Evolutionary conservation across 2,329 filamentous ascomycete species (phyloP).

Genomic region (Alternaria arbusti): DNA sequence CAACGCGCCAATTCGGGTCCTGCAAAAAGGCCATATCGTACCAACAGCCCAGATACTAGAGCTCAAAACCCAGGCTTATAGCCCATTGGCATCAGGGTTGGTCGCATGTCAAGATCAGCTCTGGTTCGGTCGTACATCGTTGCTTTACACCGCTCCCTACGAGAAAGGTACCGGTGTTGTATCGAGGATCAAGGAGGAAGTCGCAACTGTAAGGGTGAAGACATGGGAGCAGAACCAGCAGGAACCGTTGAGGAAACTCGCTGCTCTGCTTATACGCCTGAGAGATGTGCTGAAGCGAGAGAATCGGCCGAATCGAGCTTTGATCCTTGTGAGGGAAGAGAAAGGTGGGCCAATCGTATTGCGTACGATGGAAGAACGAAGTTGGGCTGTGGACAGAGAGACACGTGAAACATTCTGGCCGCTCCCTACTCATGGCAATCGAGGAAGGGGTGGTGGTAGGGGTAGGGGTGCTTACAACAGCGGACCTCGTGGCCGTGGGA

Average conservation of each 20-base stretch:
- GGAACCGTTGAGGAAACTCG: conserved; percentile 29
- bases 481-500: neutral
- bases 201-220: conserved; percentile 21
- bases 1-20: conserved; percentile 23
- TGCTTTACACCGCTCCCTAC: conserved; percentile 32
- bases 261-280: conserved; percentile 21
- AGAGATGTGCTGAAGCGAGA: conserved; percentile 18
- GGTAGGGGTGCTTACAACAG: neutral
- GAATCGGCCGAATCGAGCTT: conserved; percentile 17
- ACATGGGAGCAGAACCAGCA: conserved; percentile 34
- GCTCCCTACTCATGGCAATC: neutral
- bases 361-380: conserved; percentile 21
- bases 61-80: conserved; percentile 31
- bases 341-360: conserved; percentile 23
- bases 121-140: conserved; percentile 40
- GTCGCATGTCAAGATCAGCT: conserved; percentile 36
- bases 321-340: conserved; percentile 24
- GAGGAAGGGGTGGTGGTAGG: neutral
- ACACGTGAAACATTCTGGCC: conserved; percentile 24
- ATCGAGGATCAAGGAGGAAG: conserved; percentile 21
- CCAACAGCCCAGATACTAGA: conserved; percentile 32
- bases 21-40: conserved; percentile 34
- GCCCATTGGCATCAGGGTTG: neutral
- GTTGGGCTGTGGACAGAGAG: conserved; percentile 16
- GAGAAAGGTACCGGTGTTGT: conserved; percentile 17